phyloP scores from a whole-genome alignment of 148 eudicot species.

The Cornus florida region DNA sequence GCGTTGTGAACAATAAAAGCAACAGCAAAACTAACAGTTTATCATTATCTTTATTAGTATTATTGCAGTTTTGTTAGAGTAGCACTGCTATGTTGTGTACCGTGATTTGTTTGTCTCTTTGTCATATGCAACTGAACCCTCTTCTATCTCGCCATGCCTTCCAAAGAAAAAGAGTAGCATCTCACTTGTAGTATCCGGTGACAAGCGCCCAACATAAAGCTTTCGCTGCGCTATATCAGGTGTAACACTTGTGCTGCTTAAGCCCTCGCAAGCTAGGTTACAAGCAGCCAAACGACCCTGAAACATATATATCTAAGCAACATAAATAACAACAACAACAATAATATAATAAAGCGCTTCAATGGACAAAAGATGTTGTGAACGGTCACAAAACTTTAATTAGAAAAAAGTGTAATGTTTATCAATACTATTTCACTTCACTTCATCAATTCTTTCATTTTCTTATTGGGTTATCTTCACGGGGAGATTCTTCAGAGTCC shows the following conservation, averaged over 20 bases:
- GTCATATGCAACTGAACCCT: constrained; percentile 77
- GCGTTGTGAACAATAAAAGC: background rate
- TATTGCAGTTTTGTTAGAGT: background rate
- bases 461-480: too few relatives aligned
- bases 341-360: too few relatives aligned
- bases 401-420: background rate
- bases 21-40: background rate
- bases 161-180: constrained; percentile 57
- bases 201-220: constrained; percentile 61
- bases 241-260: constrained; percentile 39
- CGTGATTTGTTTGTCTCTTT: constrained; percentile 65
- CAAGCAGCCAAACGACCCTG: constrained; percentile 73
- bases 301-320: background rate
- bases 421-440: background rate
- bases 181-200: constrained; percentile 63
- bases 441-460: background rate
- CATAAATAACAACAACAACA: background rate
- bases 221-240: constrained; percentile 67
- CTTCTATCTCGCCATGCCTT: constrained; percentile 66
- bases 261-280: constrained; percentile 66
- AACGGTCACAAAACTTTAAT: too few relatives aligned
- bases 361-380: too few relatives aligned
- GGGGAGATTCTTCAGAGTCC: too few relatives aligned
- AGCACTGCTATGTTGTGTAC: constrained; percentile 20
- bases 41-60: too few relatives aligned